Base-by-base conservation (phyloP, 768 basidiomycete species). In the Astraeus odoratus region DNA sequence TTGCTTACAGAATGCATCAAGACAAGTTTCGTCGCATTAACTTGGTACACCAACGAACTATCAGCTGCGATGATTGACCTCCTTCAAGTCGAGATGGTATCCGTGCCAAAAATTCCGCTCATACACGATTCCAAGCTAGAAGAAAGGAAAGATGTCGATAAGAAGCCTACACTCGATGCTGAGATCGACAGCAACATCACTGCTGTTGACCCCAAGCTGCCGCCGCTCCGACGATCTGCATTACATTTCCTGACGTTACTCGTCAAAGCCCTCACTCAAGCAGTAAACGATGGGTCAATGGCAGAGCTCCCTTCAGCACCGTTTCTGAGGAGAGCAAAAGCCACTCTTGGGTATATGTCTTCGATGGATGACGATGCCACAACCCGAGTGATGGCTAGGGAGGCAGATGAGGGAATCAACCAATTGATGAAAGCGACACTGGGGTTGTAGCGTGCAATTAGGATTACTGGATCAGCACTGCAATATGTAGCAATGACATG, bases 211-310 rank as follows among this genome's bases (percentile, higher is more conserved):
- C 50, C 84, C 0, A 88, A 81, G 58, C 73, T 87, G 39, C 88
- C 94, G 1, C 75, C 88, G 1, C 68, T 97, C 3, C 78, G 94
- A 25, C 83, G 95, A 33, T 83, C 89, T 1, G 91, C 88, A 0
- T 58, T 96, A n/a, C 82, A 93, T 53, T 84, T 96, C 59, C 70
- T 95, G 34, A 71, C 80, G 0, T 57, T 83, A 8, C 67, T 92
- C 25, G 61, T 91, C n/a, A 73, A 75, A n/a, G 74, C 81, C 33
- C 69, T 72, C 15, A 78, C 72, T 0, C 64, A 63, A n/a, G 67
- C 74, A 8, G 56, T 72, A 9, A 77, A 84, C 47, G 75, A 80
- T 15, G 59, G 55, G 23, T 20, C 20, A 1, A 3, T n/a, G 10
- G 25, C 47, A 9, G 47, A 52, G 29, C 49, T 47, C 16, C 29